Conservation (phyloP, 2,329 filamentous ascomycete genomes). For the Colletotrichum kahawae region DNA sequence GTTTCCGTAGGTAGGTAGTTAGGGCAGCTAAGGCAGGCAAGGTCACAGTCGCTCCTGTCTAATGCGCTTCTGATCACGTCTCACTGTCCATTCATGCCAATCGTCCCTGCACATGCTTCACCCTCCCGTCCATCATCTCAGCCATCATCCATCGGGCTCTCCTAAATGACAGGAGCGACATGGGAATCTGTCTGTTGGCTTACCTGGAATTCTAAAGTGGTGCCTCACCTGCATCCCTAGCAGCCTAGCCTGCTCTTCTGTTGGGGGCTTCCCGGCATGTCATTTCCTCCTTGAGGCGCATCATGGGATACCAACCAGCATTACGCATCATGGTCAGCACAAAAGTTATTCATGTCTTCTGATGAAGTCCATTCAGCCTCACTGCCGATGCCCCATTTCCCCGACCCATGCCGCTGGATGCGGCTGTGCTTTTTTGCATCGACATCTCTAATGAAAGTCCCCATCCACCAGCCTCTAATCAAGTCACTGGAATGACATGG, state of each 20-base stretch:
- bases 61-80: not conserved
- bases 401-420: not conserved
- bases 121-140: not conserved
- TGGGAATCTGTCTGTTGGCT: not conserved
- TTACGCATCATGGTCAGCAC: not conserved
- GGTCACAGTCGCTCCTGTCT: not conserved
- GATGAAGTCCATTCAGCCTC: not conserved
- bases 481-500: not conserved
- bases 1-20: not conserved
- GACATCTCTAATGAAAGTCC: not conserved
- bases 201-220: not conserved
- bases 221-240: constrained; percentile 1
- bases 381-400: not conserved
- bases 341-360: not conserved
- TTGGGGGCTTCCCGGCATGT: not conserved
- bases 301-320: not conserved
- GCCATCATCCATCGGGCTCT: not conserved
- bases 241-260: not conserved
- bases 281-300: not conserved
- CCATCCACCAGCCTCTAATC: not conserved
- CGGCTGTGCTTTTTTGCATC: not conserved
- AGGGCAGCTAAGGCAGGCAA: not conserved
- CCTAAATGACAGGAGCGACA: constrained; percentile 6
- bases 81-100: not conserved
- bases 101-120: constrained; percentile 11